Evolutionary conservation across 768 basidiomycete species (phyloP).

Genomic region (Naematelia aurantialba): DNA sequence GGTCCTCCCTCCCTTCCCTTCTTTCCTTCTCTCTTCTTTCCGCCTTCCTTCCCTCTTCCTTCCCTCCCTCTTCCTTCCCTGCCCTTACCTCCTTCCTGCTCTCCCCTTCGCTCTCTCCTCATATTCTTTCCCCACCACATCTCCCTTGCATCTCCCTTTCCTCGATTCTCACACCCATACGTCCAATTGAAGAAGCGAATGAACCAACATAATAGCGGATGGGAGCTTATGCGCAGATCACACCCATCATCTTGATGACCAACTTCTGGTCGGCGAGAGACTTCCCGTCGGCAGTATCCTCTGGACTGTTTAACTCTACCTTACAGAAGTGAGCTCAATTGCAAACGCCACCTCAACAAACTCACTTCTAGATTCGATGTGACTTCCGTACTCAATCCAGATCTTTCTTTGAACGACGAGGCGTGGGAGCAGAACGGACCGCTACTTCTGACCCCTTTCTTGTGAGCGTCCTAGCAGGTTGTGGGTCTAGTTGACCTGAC

Average conservation of each 20-base stretch:
- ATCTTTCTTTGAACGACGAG: conserved; percentile 47
- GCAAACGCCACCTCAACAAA: background rate
- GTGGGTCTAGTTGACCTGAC: background rate
- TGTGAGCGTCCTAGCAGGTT: conserved; percentile 21
- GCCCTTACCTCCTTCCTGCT: no score
- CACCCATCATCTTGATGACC: conserved; percentile 42
- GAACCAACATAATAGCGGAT: no score
- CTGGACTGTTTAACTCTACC: conserved; percentile 45
- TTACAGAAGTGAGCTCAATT: conserved; percentile 42
- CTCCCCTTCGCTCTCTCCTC: no score
- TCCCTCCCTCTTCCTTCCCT: no score
- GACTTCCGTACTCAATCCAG: conserved; percentile 43
- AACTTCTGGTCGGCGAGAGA: conserved; percentile 47
- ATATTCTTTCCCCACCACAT: no score
- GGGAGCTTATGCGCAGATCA: conserved; percentile 19
- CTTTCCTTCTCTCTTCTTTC: no score
- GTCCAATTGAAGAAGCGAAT: no score
- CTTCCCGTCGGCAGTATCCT: conserved; percentile 45
- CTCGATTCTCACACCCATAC: no score
- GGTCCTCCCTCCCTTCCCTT: no score
- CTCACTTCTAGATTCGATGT: conserved; percentile 46
- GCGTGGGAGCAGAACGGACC: conserved; percentile 47
- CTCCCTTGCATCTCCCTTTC: no score
- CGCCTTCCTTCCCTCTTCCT: no score
- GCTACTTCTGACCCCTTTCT: conserved; percentile 49